Conservation (phyloP, 2,329 filamentous ascomycete species). For the Fusarium udum region DNA sequence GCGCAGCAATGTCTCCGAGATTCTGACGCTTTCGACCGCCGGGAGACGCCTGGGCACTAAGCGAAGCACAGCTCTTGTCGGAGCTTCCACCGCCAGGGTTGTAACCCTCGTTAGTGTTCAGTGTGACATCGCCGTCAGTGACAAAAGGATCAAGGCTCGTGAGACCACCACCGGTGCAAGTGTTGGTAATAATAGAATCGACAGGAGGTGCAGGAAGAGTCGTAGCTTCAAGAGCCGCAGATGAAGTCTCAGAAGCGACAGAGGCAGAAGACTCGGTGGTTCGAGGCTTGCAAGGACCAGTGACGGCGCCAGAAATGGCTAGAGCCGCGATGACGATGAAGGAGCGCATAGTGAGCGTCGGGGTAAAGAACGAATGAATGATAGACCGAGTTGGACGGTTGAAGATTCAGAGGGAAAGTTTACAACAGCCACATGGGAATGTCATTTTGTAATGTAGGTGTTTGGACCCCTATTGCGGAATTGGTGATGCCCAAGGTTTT, state of each 20-base stretch:
- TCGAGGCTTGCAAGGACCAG: conserved; percentile 25
- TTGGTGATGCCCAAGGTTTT: neutral
- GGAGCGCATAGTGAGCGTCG: conserved; percentile 26
- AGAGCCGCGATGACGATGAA: conserved; percentile 24
- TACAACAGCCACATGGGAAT: no score
- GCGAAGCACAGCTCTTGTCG: neutral
- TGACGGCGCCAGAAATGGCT: conserved; percentile 22
- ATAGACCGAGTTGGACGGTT: conserved; percentile 27
- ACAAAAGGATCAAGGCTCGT: neutral
- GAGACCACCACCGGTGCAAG: conserved; percentile 5
- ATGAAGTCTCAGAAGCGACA: neutral
- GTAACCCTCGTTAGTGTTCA: neutral
- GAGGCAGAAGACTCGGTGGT: neutral
- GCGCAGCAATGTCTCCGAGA: neutral
- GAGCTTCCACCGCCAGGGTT: neutral
- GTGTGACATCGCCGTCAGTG: neutral
- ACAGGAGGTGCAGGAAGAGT: neutral
- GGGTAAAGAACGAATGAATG: neutral
- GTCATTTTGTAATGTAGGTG: no score
- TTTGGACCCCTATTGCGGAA: neutral
- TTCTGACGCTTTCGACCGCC: neutral
- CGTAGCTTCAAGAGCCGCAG: neutral
- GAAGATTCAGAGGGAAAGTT: neutral
- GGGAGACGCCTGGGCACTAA: neutral
- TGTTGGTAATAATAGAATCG: conserved; percentile 7